Base-by-base conservation (phyloP, 306 rosid genomes). In the Prunus salicina region DNA sequence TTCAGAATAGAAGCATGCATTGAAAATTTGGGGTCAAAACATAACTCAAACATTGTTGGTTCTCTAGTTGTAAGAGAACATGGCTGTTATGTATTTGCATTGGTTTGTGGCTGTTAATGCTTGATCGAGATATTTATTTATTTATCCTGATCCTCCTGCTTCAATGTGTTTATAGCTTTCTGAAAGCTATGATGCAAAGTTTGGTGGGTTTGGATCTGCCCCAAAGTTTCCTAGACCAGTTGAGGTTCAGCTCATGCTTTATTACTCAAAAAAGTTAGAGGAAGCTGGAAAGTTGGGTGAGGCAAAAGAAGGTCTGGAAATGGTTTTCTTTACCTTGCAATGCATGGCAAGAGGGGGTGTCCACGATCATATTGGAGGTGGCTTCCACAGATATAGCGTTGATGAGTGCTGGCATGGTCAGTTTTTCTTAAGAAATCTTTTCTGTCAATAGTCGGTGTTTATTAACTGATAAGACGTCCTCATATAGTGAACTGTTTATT, bases 361-460 rank as follows among this genome's bases (percentile, higher is more conserved):
- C 73, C 96, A 90, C 64, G 97, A 94, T 81, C 98, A 94, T 58
- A 43, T 94, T 70, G 98, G 98, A 78, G 97, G 98, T 34, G 98
- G 98, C 32, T 94, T 94, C 80, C 98, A 94, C 78, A 88, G 98
- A 90, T 94, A 94, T 76, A 94, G 98, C 5, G 97, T 94, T 63
- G 98, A 94, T 66, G 97, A 92, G 87, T 88, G 96, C 85, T 94
- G 98, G 98, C 98, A 94, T 77, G 98, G 98, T 94, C 68, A 80
- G 88, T 86, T 78, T 77, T 74, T 46, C 22, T 22, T 72, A 8
- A 22, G 4, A 7, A 13, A 3, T 13, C 25, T 32, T 13, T 71
- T 34, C 50, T 3, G n/a, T 69, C 60, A 43, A 43, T 43, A 8
- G n/a, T 64, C 19, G 8, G n/a, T n/a, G 4, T 41, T 6, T 19